Evolutionary conservation across 2,329 filamentous ascomycete species (phyloP), one percentile per base, ranked within the genome.

Genomic region (Cytospora piceicola): DNA sequence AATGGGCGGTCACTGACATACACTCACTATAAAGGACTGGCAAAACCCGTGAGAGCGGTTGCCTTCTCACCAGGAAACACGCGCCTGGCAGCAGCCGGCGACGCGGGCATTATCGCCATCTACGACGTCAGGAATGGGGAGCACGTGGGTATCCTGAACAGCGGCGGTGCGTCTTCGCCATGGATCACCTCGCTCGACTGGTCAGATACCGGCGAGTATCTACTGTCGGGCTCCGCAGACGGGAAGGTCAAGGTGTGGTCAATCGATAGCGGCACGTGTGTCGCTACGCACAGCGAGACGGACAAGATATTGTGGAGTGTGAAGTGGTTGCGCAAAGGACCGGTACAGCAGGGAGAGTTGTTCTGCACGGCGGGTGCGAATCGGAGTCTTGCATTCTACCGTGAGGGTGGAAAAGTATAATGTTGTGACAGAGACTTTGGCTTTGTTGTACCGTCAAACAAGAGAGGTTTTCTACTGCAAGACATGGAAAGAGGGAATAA

Each of bases 231-330:
- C 57, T 88, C 91, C 1, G 93, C 96, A 76, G 94, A 98, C 74
- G 94, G 95, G 46, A 97, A 96, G 77, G 92, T 91, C 67, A 97
- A 97, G 78, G 91, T 98, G 34, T 99, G 95, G 95, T 94, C 92
- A 34, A 86, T 97, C 66, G 93, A 97, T 72, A 86, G 89, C 39
- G 86, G 88, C 64, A 83, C 84, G 5, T 98, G 95, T 75, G 95
- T 99, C 54, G 93, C 94, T 15, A 99, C 95, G 12, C 93, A 97
- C 75, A 94, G 90, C 65, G 94, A 98, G 80, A 93, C 92, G 7
- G 94, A 94, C 69, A 91, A 91, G 77, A 86, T 89, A 0, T 75
- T 98, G 3, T 97, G 94, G 91, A 87, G 88, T 63, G 92, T 94
- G 32, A 90, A 88, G 73, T 96, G 93, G 93, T 77, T 96, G 67